These are phyloP conservation scores for Penstemon davidsonii DNA, from an alignment of 257 asterid species.

Conservation along the genomic window DNA sequence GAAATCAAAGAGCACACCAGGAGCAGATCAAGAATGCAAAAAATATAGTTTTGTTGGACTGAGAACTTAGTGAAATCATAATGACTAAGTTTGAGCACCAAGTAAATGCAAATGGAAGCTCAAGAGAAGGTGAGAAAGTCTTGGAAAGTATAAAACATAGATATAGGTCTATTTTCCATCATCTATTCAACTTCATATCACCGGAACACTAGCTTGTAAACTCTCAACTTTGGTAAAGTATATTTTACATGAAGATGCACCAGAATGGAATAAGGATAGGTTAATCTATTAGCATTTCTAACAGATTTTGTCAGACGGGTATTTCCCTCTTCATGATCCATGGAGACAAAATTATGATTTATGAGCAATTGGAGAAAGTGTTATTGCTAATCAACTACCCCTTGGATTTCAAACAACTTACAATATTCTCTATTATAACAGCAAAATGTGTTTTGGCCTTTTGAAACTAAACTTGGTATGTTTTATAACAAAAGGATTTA, in stretches of 20 bases:
- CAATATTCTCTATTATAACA: not conserved
- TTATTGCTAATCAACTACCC: conserved; percentile 4
- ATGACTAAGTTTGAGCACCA: not conserved
- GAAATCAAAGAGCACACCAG: not conserved
- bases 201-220: not conserved
- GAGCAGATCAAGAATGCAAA: conserved; percentile 8
- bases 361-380: not conserved
- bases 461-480: conserved; percentile 9
- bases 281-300: not conserved
- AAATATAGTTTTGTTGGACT: not conserved
- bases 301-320: conserved; percentile 4
- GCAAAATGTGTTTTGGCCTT: not conserved
- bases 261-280: not conserved
- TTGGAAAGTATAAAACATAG: not conserved
- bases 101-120: not conserved
- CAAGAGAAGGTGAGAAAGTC: not conserved
- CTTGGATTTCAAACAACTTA: not conserved
- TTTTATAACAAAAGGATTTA: not conserved
- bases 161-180: conserved; percentile 2
- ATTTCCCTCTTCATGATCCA: not conserved
- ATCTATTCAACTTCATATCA: conserved; percentile 1
- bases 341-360: not conserved
- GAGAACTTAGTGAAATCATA: conserved; percentile 10
- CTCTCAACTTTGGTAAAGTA: no score
- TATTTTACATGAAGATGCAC: conserved; percentile 5